A percentile compares a stretch with the other conserved stretches of the same genome.
Conservation (phyloP, 306 rosid genomes). For the Herpetospermum pedunculosum region DNA sequence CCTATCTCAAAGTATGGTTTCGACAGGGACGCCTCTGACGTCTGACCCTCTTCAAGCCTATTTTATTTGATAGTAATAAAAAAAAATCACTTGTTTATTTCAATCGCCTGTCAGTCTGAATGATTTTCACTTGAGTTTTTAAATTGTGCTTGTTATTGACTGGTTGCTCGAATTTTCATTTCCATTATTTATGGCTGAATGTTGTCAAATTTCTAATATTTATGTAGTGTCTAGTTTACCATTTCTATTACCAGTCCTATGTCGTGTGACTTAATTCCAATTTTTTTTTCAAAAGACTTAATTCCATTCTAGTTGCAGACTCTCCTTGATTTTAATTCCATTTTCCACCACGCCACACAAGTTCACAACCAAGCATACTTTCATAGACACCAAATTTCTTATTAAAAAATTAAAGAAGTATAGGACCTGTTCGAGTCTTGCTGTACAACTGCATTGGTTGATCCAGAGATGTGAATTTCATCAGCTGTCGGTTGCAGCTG, state of each 20-base stretch:
- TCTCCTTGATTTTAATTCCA: background rate
- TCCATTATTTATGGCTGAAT: background rate
- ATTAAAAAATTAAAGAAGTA: background rate
- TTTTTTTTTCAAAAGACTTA: too few relatives aligned
- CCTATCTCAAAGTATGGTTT: background rate
- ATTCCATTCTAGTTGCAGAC: background rate
- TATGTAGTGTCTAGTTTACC: background rate
- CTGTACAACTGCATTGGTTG: constrained; percentile 68
- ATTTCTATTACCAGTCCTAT: background rate
- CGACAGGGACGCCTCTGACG: too few relatives aligned
- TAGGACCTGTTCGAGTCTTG: constrained; percentile 76
- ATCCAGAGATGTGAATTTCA: constrained; percentile 66
- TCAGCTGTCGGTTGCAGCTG: constrained; percentile 69
- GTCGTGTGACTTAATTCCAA: background rate
- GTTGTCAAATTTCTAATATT: background rate
- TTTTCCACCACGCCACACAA: background rate
- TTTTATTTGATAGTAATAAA: background rate
- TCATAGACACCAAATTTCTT: background rate
- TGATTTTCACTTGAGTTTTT: background rate
- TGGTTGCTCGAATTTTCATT: background rate
- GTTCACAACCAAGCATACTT: background rate
- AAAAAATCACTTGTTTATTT: background rate
- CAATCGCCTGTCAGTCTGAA: background rate
- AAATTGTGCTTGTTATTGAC: background rate
- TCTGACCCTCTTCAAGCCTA: background rate